Evolutionary conservation across 2,329 filamentous ascomycete species (phyloP).

Genomic region (Penicillium palitans): DNA sequence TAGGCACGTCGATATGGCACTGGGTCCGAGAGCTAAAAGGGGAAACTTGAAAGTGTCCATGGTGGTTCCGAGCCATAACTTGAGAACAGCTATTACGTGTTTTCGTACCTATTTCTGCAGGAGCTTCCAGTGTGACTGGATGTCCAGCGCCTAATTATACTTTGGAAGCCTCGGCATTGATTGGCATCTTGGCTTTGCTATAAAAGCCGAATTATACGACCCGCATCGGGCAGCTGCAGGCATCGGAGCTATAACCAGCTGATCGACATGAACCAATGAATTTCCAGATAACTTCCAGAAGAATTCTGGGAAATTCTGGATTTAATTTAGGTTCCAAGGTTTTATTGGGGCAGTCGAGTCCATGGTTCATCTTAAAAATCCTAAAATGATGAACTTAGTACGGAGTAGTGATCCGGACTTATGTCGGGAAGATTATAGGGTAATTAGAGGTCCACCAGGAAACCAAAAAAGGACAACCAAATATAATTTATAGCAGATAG

Average conservation of each 20-base stretch:
- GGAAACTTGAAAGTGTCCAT: not conserved
- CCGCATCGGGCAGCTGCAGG: constrained; percentile 1
- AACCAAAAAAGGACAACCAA: no score
- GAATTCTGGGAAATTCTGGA: not conserved
- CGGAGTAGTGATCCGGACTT: not conserved
- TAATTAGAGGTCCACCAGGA: not conserved
- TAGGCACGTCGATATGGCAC: not conserved
- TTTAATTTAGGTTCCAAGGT: constrained; percentile 1
- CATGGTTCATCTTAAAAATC: constrained; percentile 5
- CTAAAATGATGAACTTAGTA: not conserved
- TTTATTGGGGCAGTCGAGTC: not conserved
- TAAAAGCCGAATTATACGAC: constrained; percentile 1
- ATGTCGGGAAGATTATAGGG: not conserved
- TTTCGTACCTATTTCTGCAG: not conserved
- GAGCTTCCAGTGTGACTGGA: not conserved
- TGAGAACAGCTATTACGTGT: not conserved
- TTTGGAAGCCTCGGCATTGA: constrained; percentile 44
- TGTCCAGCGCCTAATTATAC: not conserved
- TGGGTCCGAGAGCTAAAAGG: no score
- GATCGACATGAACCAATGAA: constrained; percentile 10
- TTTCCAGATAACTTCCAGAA: constrained; percentile 17
- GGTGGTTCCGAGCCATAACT: not conserved
- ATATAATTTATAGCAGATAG: not conserved
- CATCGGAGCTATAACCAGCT: constrained; percentile 20
- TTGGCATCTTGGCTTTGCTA: not conserved